These are phyloP conservation scores for Paecilomyces formosus DNA, from an alignment of 2,329 filamentous ascomycete genomes.

Conservation along the genomic window DNA sequence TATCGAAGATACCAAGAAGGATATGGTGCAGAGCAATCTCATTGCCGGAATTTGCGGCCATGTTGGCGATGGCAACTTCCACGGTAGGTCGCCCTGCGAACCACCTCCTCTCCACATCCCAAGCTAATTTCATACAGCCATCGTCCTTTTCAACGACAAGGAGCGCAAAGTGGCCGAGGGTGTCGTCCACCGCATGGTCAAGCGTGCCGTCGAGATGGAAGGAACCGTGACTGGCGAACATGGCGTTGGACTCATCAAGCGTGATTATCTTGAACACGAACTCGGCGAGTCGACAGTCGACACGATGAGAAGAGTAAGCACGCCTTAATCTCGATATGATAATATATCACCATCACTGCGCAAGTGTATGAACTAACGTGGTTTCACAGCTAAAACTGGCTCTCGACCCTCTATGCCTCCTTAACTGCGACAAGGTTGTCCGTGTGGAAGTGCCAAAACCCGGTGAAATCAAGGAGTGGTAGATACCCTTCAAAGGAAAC, in stretches of 20 bases:
- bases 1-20: slow-evolving; percentile 61
- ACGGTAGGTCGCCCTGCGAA: slow-evolving; percentile 40
- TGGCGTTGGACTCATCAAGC: slow-evolving; percentile 62
- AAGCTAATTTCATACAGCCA: slow-evolving; percentile 35
- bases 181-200: slow-evolving; percentile 62
- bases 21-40: slow-evolving; percentile 56
- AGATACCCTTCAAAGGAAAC: neutral
- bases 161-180: slow-evolving; percentile 50
- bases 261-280: slow-evolving; percentile 58
- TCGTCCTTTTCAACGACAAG: slow-evolving; percentile 53
- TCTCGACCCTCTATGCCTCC: slow-evolving; percentile 57
- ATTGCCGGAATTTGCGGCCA: slow-evolving; percentile 63
- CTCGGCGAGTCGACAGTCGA: slow-evolving; percentile 54
- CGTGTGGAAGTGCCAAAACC: slow-evolving; percentile 43
- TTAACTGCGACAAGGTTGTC: slow-evolving; percentile 61
- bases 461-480: slow-evolving; percentile 45
- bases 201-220: slow-evolving; percentile 61
- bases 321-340: slow-evolving; percentile 1
- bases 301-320: slow-evolving; percentile 54
- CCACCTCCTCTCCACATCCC: neutral
- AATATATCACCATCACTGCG: neutral
- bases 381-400: slow-evolving; percentile 51
- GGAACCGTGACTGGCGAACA: slow-evolving; percentile 68
- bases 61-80: slow-evolving; percentile 69
- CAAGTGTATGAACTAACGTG: slow-evolving; percentile 9